Base-by-base conservation (phyloP, 345 rosid genomes). In the Turnera subulata region DNA sequence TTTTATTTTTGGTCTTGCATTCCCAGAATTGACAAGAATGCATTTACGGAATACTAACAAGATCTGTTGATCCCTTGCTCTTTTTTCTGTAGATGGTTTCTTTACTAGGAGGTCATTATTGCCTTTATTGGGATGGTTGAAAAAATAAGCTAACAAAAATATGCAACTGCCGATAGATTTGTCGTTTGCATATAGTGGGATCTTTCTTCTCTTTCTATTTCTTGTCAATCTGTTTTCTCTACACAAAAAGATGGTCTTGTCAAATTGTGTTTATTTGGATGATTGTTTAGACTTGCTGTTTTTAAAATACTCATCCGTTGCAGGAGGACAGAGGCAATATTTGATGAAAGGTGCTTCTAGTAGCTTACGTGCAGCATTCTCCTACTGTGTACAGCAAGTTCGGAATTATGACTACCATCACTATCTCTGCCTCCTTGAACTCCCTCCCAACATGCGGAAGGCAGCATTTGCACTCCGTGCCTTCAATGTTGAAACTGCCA, bases 371-470 rank as follows among this genome's bases (percentile, higher is more conserved):
- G 71, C 88, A 22, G 95, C 98, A 38, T 89, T 92, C 61, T 84
- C 91, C 11, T 68, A 84, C 65, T 89, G 98, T 64, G 93, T 89
- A 39, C 81, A 84, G 61, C 96, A 86, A 82, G 98, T 89, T 15
- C 75, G 93, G 47, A 89, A 65, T 63, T 89, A 89, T 78, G 98
- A 92, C 77, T 89, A 89, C 68, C 98, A 92, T 69, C 98, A 92
- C 74, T 89, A 86, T 72, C 93, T 92, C 60, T 92, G 98, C 81
- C 95, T 92, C 42, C 95, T 92, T 14, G 93, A 84, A 49, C 89
- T 89, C n/a, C 96, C 95, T 2, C 75, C 74, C 24, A 53, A 61
- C 66, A 81, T 86, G 83, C 89, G 93, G 45, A 89, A 86, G 80
- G 79, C 93, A 26, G 91, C 96, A n/a, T 92, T 92, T 53, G 91